Evolutionary conservation across 345 rosid species (phyloP), one percentile per base, ranked within the genome.

Genomic region (Syzygium aromaticum): DNA sequence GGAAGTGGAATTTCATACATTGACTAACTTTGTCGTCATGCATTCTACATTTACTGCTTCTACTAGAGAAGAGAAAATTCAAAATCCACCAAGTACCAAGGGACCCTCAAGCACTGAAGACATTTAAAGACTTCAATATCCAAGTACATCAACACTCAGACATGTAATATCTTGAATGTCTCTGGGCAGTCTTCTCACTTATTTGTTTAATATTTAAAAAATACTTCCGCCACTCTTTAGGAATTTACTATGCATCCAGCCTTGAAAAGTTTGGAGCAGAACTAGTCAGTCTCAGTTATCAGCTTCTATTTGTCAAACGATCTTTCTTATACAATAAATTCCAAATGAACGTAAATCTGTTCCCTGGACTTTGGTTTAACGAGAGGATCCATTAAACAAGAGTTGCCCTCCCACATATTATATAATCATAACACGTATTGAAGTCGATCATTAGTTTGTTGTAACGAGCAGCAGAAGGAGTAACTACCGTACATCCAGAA

Each of bases 401-500:
- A 84, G 85, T 52, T 15, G 23, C 57, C 54, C 59, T 52, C 38
- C 51, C 22, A 28, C 86, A 53, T 14, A 52, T 53, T 52, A 53
- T 17, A 22, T 21, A 38, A 73, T 73, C 82, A 73, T 40, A 73
- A 9, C 49, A 73, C 23, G 19, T 13, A 73, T 73, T 73, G 14
- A 19, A 19, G 49, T 73, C 15, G 7, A 38, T 73, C 82, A 38
- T 73, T 21, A 43, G 21, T 38, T 67, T 73, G 27, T 73, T 38
- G 82, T 49, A 73, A 33, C 7, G 11, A 73, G 82, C 52, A 84
- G 52, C 85, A 84, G 84, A 61, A 28, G 87, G 6, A 85, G 64
- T 33, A 51, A 52, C 86, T 53, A 84, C 91, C 99, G 89, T 91
- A 97, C 99, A 94, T 97, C 99, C 87, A 97, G 87, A 93, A 97